These are phyloP conservation scores for Aspergillus quadrilineatus DNA, from an alignment of 2,329 filamentous ascomycete species.

Conservation along the genomic window DNA sequence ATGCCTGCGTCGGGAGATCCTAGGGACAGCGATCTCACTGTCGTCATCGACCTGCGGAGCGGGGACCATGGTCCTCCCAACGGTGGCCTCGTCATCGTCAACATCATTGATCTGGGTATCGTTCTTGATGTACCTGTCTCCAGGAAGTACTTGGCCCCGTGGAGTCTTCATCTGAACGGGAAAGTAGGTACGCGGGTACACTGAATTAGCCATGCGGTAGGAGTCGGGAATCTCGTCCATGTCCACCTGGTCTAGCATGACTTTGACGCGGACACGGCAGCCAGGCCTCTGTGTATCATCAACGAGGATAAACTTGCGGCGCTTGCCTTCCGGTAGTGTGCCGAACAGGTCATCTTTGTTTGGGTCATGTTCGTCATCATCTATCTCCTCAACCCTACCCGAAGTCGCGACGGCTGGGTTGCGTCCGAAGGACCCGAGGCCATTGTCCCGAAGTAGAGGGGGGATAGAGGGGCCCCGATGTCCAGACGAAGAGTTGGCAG, in stretches of 20 bases:
- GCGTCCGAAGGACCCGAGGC: constrained; percentile 46
- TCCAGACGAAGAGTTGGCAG: constrained; percentile 52
- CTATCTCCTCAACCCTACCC: constrained; percentile 24
- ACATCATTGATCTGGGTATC: constrained; percentile 56
- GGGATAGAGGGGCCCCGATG: constrained; percentile 61
- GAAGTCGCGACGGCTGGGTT: constrained; percentile 36
- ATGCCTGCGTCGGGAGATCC: constrained; percentile 67
- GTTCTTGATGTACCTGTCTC: constrained; percentile 71
- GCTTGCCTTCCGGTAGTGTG: constrained; percentile 83
- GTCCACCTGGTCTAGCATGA: constrained; percentile 89
- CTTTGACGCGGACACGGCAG: constrained; percentile 79
- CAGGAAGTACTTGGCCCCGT: constrained; percentile 67
- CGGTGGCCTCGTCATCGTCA: constrained; percentile 35
- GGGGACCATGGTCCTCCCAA: constrained; percentile 56
- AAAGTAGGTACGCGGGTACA: constrained; percentile 89
- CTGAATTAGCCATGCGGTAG: constrained; percentile 84
- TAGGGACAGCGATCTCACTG: constrained; percentile 71
- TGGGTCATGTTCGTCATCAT: constrained; percentile 29
- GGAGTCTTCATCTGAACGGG: constrained; percentile 89
- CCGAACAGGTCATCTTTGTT: constrained; percentile 72
- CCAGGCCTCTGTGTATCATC: constrained; percentile 76
- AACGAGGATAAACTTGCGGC: constrained; percentile 94
- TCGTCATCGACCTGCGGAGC: constrained; percentile 67
- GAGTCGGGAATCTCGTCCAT: constrained; percentile 96
- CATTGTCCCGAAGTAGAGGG: constrained; percentile 59